Evolutionary conservation across 1,284 basidiomycete species (phyloP).

Genomic region (Ustanciosporium gigantosporum): DNA sequence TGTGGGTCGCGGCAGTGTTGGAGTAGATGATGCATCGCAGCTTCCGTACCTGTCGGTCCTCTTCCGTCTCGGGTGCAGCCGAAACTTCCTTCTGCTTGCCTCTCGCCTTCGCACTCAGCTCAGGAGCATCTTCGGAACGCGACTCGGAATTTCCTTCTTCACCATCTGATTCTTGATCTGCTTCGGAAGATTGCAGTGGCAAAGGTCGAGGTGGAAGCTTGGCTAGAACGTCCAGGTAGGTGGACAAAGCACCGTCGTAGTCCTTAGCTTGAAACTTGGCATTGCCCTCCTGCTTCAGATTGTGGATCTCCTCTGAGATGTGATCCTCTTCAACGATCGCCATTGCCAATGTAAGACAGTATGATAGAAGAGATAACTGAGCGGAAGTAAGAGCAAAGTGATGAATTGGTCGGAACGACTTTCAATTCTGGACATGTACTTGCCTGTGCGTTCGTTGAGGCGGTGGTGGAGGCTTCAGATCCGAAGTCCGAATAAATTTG

Average conservation of each 20-base stretch:
- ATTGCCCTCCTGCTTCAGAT: slow-evolving; percentile 43
- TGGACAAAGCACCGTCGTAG: slow-evolving; percentile 36
- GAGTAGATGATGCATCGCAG: slow-evolving; percentile 66
- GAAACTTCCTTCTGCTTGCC: background rate
- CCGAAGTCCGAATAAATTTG: too few relatives aligned
- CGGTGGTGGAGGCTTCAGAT: too few relatives aligned
- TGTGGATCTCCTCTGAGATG: slow-evolving; percentile 30
- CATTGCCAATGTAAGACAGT: slow-evolving; percentile 8
- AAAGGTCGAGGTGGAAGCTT: slow-evolving; percentile 22
- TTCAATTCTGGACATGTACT: too few relatives aligned
- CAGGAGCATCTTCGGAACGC: background rate
- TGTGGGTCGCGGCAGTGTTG: slow-evolving; percentile 78
- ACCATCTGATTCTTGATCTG: background rate
- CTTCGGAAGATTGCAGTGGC: background rate
- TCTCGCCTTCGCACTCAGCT: background rate
- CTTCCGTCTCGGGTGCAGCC: slow-evolving; percentile 9
- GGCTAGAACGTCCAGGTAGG: slow-evolving; percentile 40
- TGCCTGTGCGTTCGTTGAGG: too few relatives aligned
- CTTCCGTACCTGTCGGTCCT: slow-evolving; percentile 17
- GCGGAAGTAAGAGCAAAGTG: too few relatives aligned
- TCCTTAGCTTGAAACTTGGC: slow-evolving; percentile 25
- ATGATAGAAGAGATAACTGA: background rate
- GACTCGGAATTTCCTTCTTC: background rate
- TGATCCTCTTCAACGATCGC: slow-evolving; percentile 20
- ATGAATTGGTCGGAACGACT: too few relatives aligned